Evolutionary conservation across 1,139 yeast species (phyloP).

Genomic region (Hemisphaericaspora subhashii): DNA sequence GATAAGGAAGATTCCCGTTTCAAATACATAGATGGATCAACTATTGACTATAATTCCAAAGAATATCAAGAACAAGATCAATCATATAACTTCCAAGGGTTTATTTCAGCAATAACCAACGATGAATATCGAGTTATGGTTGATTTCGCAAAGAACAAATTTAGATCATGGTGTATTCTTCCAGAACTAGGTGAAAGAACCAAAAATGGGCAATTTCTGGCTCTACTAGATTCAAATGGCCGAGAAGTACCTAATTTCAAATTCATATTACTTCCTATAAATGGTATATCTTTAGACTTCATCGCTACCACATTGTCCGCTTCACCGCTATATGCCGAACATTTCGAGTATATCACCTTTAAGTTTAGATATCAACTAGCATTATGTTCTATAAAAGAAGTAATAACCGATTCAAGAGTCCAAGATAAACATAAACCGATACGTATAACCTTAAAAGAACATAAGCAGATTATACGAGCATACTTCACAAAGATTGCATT

Average conservation of each 20-base stretch:
- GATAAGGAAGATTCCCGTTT: constrained; percentile 19
- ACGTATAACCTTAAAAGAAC: constrained; percentile 31
- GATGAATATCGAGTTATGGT: constrained; percentile 64
- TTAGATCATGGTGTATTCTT: constrained; percentile 57
- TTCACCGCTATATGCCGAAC: constrained; percentile 54
- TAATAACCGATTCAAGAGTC: constrained; percentile 20
- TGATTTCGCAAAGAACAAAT: constrained; percentile 65
- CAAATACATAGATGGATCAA: constrained; percentile 15
- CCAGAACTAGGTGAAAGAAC: constrained; percentile 28
- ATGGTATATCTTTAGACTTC: constrained; percentile 43
- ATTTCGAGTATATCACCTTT: constrained; percentile 21
- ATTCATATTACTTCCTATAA: constrained; percentile 46
- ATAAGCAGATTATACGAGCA: constrained; percentile 44
- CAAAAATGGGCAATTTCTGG: constrained; percentile 17
- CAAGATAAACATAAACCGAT: constrained; percentile 9
- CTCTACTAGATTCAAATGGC: constrained; percentile 31
- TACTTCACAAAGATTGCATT: constrained; percentile 55
- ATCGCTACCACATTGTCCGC: constrained; percentile 26
- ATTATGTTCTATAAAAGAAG: constrained; percentile 17
- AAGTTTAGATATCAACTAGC: constrained; percentile 21
- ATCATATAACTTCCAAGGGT: constrained; percentile 48
- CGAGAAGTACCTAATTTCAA: constrained; percentile 29
- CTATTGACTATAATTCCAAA: constrained; percentile 4
- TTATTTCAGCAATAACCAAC: constrained; percentile 38
- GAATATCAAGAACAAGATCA: constrained; percentile 44